A percentile compares a stretch with the other conserved stretches of the same genome.
phyloP scores from a whole-genome alignment of 805 yeast species.

The Ogataea nitratoaversa region DNA sequence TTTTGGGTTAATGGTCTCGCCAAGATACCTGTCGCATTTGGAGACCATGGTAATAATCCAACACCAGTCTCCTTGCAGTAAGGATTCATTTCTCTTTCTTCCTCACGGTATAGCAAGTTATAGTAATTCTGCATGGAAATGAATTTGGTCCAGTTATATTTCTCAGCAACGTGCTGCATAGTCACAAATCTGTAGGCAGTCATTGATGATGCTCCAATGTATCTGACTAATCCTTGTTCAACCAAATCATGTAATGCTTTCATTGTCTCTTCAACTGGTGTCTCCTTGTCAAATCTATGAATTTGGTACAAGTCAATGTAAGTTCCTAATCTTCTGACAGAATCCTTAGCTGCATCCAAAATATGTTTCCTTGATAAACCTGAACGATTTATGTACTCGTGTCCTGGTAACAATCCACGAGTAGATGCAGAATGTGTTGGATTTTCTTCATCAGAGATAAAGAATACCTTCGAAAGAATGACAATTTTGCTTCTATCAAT shows the following conservation, averaged over 20 bases:
- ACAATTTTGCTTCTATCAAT: conserved; percentile 53
- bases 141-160: conserved; percentile 53
- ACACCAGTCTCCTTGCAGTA: conserved; percentile 51
- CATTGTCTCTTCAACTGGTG: conserved; percentile 53
- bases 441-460: conserved; percentile 26
- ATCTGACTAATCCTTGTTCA: conserved; percentile 42
- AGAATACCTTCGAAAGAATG: conserved; percentile 46
- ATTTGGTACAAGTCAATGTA: conserved; percentile 51
- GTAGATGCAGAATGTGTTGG: conserved; percentile 3
- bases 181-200: conserved; percentile 49
- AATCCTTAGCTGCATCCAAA: conserved; percentile 37
- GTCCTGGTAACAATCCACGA: conserved; percentile 1
- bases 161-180: conserved; percentile 54
- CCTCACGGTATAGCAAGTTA: conserved; percentile 57
- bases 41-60: conserved; percentile 61
- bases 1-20: conserved; percentile 38
- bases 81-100: conserved; percentile 58
- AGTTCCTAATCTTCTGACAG: conserved; percentile 44
- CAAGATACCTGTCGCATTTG: conserved; percentile 52
- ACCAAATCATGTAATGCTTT: conserved; percentile 51
- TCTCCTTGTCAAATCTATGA: conserved; percentile 47
- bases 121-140: conserved; percentile 56
- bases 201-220: conserved; percentile 66
- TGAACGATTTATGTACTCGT: conserved; percentile 31
- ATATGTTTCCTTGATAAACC: conserved; percentile 47